Percentiles rank a stretch among this genome's conserved stretches.
phyloP scores from a whole-genome alignment of 768 basidiomycete genomes.

The Pisolithus albus region DNA sequence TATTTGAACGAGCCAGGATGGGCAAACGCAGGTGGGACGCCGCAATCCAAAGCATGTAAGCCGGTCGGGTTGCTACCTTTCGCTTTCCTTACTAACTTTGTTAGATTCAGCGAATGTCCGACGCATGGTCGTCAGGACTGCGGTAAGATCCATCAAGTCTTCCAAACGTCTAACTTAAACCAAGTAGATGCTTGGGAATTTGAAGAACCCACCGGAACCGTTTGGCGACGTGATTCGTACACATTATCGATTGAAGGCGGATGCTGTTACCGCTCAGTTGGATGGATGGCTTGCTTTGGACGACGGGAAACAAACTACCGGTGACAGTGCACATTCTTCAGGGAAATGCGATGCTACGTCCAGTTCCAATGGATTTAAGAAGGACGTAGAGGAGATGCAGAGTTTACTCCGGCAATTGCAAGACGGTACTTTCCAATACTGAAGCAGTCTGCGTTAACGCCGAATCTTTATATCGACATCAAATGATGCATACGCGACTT shows the following conservation, averaged over 20 bases:
- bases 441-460: not conserved
- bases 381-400: conserved; percentile 71
- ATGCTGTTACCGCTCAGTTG: conserved; percentile 61
- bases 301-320: conserved; percentile 54
- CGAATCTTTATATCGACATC: not conserved
- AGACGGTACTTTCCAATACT: conserved; percentile 18
- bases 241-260: conserved; percentile 84
- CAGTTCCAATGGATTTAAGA: conserved; percentile 54
- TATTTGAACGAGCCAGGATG: conserved; percentile 92
- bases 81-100: conserved; percentile 5
- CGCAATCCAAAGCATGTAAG: conserved; percentile 73
- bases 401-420: conserved; percentile 43
- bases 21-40: conserved; percentile 65
- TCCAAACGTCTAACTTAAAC: conserved; percentile 3
- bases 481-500: not conserved
- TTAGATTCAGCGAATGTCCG: conserved; percentile 88
- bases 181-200: conserved; percentile 72
- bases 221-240: conserved; percentile 84
- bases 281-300: conserved; percentile 73
- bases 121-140: conserved; percentile 86
- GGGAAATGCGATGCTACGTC: conserved; percentile 33
- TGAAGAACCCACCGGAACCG: conserved; percentile 77
- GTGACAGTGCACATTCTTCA: conserved; percentile 45
- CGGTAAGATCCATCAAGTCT: conserved; percentile 40
- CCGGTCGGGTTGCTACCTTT: not conserved